Conservation (phyloP, 495 filamentous ascomycete genomes). For the Endocarpon pusillum region DNA sequence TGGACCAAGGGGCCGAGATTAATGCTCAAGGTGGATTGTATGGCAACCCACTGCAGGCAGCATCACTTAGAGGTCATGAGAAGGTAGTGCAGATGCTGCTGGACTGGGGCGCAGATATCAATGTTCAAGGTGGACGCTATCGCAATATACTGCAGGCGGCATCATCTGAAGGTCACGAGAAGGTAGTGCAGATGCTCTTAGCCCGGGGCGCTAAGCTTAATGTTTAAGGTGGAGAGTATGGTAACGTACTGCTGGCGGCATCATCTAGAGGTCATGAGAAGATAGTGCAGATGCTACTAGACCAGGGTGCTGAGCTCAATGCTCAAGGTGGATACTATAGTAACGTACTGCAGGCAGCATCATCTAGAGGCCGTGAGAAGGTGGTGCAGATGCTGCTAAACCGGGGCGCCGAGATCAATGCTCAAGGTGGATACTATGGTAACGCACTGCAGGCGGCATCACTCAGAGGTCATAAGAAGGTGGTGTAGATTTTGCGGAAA, state of each 20-base stretch:
- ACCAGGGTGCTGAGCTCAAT: conserved; percentile 11
- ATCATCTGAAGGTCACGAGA: too few species aligned
- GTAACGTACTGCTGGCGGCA: conserved; percentile 2
- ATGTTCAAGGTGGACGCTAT: conserved; percentile 4
- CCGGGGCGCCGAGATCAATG: too few species aligned
- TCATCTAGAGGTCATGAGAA: conserved; percentile 3
- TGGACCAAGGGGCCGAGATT: conserved; percentile 13
- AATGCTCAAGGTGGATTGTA: conserved; percentile 3
- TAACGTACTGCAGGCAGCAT: too few species aligned
- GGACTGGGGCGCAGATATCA: conserved; percentile 11
- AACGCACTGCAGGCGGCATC: too few species aligned
- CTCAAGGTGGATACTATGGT: too few species aligned
- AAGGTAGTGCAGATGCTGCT: conserved; percentile 12
- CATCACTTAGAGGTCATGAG: conserved; percentile 6
- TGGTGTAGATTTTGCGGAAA: too few species aligned
- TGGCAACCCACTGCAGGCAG: conserved; percentile 10
- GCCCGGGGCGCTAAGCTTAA: not conserved
- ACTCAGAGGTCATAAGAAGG: too few species aligned
- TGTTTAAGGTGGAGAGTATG: not conserved
- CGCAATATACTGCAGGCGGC: too few species aligned
- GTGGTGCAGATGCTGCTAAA: too few species aligned
- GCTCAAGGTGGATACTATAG: too few species aligned
- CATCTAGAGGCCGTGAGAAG: too few species aligned
- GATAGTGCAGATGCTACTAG: conserved; percentile 10
- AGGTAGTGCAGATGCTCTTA: not conserved